Evolutionary conservation across 1,139 yeast genomes (phyloP).

Genomic region (Schwanniomyces etchellsii): DNA sequence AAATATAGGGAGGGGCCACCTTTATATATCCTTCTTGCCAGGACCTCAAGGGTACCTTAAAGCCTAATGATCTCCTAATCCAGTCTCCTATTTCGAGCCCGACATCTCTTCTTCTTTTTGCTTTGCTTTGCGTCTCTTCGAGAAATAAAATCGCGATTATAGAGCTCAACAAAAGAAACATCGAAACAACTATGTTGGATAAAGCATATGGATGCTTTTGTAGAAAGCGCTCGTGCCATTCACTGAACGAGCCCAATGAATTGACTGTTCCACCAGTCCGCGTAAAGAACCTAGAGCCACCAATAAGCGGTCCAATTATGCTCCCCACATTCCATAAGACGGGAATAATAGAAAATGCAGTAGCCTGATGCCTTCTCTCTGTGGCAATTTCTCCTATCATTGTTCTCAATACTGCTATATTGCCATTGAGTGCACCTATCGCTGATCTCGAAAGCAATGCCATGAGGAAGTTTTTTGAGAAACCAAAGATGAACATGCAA

Average conservation of each 20-base stretch:
- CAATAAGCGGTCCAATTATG: slow-evolving; percentile 51
- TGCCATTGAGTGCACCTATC: slow-evolving; percentile 33
- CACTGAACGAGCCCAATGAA: slow-evolving; percentile 5
- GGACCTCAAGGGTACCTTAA: slow-evolving; percentile 24
- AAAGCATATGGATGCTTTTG: slow-evolving; percentile 51
- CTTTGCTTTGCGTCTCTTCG: slow-evolving; percentile 53
- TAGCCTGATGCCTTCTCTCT: slow-evolving; percentile 31
- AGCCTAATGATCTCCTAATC: slow-evolving; percentile 29
- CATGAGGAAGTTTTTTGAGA: slow-evolving; percentile 26
- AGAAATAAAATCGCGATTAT: slow-evolving; percentile 45
- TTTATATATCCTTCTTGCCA: slow-evolving; percentile 16
- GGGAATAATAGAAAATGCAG: slow-evolving; percentile 32
- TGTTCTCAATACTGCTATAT: slow-evolving; percentile 32
- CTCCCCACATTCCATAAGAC: slow-evolving; percentile 31
- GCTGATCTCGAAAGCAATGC: slow-evolving; percentile 28
- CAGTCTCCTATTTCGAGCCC: slow-evolving; percentile 52
- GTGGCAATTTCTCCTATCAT: slow-evolving; percentile 34
- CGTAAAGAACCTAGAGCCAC: slow-evolving; percentile 41
- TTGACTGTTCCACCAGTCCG: slow-evolving; percentile 4
- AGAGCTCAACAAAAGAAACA: slow-evolving; percentile 33
- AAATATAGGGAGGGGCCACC: too few species aligned
- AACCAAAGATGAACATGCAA: slow-evolving; percentile 27
- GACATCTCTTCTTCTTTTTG: slow-evolving; percentile 36
- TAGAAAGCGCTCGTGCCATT: slow-evolving; percentile 22
- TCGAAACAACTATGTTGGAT: slow-evolving; percentile 52